A percentile compares a stretch with the other conserved stretches of the same genome.
phyloP scores from a whole-genome alignment of 192 early-diverging fungal genomes.

The Dispira simplex region DNA sequence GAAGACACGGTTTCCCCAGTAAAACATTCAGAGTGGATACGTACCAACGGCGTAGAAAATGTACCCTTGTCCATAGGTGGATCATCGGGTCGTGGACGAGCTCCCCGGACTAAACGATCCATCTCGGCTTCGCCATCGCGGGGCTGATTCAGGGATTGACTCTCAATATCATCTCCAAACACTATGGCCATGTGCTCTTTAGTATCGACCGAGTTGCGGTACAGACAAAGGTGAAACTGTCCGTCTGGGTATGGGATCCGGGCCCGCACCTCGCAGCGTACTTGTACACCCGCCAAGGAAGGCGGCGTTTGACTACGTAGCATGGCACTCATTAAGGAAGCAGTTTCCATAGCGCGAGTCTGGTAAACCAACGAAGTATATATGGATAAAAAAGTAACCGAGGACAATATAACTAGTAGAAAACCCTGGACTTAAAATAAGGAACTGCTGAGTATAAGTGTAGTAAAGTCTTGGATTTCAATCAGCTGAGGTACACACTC shows the following conservation, averaged over 20 bases:
- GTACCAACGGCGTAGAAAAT: conserved; percentile 45
- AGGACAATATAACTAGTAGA: no score
- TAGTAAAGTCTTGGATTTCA: no score
- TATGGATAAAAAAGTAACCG: no score
- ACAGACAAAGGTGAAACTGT: conserved; percentile 70
- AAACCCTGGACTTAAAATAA: no score
- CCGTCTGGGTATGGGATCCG: conserved; percentile 66
- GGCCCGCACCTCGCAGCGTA: conserved; percentile 48
- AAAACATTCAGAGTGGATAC: conserved; percentile 95
- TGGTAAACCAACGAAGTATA: no score
- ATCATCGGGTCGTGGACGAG: conserved; percentile 38
- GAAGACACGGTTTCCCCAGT: conserved; percentile 90
- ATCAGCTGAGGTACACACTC: no score
- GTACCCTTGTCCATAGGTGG: conserved; percentile 24
- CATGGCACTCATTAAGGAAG: no score
- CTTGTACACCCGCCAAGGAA: background rate
- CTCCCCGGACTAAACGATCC: conserved; percentile 70
- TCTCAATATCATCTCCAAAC: conserved; percentile 70
- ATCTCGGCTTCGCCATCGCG: conserved; percentile 55
- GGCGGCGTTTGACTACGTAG: no score
- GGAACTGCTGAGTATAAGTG: no score
- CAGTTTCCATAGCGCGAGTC: no score
- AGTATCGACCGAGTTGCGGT: conserved; percentile 65
- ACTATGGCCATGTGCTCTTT: conserved; percentile 94
- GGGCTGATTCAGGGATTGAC: conserved; percentile 42